phyloP scores from a whole-genome alignment of 2,329 filamentous ascomycete species.

The Scopulariopsis brevicaulis region DNA sequence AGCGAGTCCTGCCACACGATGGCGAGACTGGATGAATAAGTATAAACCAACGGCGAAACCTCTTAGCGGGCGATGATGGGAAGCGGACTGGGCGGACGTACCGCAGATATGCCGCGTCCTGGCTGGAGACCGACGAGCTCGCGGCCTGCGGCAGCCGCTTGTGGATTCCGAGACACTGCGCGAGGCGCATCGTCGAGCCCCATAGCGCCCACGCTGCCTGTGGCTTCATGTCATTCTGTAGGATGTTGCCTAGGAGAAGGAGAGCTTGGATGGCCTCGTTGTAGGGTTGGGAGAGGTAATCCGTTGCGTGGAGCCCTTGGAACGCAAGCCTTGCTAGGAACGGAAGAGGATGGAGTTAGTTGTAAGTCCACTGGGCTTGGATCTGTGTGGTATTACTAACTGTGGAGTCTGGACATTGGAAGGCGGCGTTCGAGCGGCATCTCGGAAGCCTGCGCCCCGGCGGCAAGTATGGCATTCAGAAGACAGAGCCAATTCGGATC shows the following conservation, averaged over 20 bases:
- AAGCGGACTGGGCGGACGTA: not conserved
- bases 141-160: not conserved
- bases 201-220: not conserved
- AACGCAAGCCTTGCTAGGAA: not conserved
- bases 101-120: not conserved
- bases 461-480: not conserved
- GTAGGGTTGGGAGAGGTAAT: not conserved
- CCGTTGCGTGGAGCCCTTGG: not conserved
- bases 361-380: not conserved
- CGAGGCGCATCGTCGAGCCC: not conserved
- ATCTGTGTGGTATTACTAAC: not conserved
- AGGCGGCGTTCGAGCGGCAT: not conserved
- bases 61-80: too few species aligned
- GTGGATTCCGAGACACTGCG: not conserved
- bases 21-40: not conserved
- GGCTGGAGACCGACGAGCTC: not conserved
- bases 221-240: not conserved
- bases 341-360: not conserved
- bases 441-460: not conserved
- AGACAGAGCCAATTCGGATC: not conserved
- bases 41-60: too few species aligned
- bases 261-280: not conserved
- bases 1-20: not conserved
- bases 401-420: not conserved
- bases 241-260: not conserved